Base-by-base conservation (phyloP, 139 green algal species). In the Microglena sp. region DNA sequence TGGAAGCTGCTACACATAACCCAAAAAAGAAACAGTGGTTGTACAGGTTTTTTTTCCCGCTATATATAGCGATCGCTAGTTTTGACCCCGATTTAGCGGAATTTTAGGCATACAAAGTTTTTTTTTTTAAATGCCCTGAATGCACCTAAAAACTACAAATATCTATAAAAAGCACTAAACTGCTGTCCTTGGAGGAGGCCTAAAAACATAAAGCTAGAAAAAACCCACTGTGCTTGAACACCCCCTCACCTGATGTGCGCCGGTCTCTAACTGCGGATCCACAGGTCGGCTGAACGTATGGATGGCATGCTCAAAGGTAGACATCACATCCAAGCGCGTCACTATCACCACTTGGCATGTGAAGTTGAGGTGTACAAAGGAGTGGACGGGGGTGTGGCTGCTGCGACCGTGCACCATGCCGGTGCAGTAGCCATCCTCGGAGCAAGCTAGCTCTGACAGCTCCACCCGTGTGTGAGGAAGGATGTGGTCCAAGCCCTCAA, bases 401-500 rank as follows among this genome's bases (percentile, higher is more conserved):
- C n/a, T 60, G 30, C 34, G 54, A 22, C 61, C 66, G 33, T 81
- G 67, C 28, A 75, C 60, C 36, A 63, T 67, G 3, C 73, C 73
- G 0, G 70, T 36, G 34, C 77, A 81, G 60, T 81, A 70, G 22
- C 71, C 40, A 18, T 50, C 40, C 18, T 50, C 40, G 11, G 40
- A 24, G 40, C 40, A 50, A 11, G 56, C 66, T 21, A 86, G 70
- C 33, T 88, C 76, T 8, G 68, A 45, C 24, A 82, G 72, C 5
- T 85, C 79, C 8, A 89, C 68, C 11, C 81, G 58, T 5, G 69
- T 84, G 65, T 91, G 85, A 26, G 86, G 82, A 36, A 89, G 30
- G 27, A 90, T 45, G 45, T 89, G 84, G 73, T 92, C 84, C 40
- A 90, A 55, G 24, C 82, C 77, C 28, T 65, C 50, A 26, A 92